These are phyloP conservation scores for Pythium insidiosum DNA, from an alignment of 352 stramenopile species.

Conservation along the genomic window DNA sequence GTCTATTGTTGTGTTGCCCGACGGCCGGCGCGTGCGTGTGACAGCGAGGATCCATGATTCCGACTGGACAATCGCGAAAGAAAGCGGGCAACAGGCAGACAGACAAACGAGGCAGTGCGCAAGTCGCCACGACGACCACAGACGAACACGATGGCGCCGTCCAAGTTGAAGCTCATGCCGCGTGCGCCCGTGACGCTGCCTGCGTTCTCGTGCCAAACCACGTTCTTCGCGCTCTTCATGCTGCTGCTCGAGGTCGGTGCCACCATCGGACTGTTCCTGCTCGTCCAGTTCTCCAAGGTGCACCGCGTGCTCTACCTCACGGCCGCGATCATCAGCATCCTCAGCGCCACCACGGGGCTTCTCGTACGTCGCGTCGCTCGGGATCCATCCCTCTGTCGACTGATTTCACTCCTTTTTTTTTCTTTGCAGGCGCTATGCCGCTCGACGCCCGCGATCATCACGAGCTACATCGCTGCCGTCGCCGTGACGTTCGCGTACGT, in stretches of 20 bases:
- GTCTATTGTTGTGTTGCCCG: background rate
- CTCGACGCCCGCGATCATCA: conserved; percentile 37
- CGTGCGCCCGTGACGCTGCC: conserved; percentile 23
- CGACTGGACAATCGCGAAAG: background rate
- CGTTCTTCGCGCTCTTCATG: conserved; percentile 25
- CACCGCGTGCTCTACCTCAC: conserved; percentile 23
- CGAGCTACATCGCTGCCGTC: conserved; percentile 47
- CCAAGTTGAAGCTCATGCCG: no score
- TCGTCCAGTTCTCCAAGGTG: conserved; percentile 32
- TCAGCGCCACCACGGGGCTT: conserved; percentile 32
- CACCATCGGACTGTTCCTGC: conserved; percentile 24
- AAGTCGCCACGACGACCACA: background rate
- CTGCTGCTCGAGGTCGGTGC: conserved; percentile 32
- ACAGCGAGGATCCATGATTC: background rate
- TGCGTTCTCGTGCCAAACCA: conserved; percentile 35
- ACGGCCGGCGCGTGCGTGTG: background rate
- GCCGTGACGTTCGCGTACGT: conserved; percentile 36
- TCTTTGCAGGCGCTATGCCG: conserved; percentile 28
- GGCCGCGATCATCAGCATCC: conserved; percentile 24
- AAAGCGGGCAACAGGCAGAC: background rate
- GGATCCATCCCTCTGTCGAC: background rate
- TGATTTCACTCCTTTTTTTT: background rate
- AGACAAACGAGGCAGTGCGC: background rate
- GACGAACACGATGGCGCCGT: no score
- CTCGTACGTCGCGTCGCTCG: conserved; percentile 21